A percentile compares a stretch with the other conserved stretches of the same genome.
These are phyloP conservation scores for Colletotrichum salicis DNA, from an alignment of 2,329 filamentous ascomycete species.

Conservation along the genomic window DNA sequence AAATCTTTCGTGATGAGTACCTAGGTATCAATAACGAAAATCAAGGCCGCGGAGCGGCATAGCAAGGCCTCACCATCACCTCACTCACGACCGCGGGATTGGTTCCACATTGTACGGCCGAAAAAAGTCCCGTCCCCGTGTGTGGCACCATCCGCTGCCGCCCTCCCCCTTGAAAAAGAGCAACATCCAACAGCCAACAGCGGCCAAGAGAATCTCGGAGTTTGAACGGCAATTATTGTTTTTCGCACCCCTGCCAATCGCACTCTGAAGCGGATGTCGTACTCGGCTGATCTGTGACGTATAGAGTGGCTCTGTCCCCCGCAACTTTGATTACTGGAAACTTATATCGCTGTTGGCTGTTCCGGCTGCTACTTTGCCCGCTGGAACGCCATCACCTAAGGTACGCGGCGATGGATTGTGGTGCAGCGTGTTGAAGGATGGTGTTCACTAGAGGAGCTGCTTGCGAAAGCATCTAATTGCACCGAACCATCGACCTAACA, in stretches of 20 bases:
- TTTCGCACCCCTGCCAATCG: constrained; percentile 7
- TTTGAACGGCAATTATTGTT: background rate
- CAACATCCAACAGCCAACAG: background rate
- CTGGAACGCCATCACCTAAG: background rate
- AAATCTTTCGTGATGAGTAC: no score
- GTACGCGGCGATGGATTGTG: no score
- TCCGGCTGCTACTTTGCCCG: background rate
- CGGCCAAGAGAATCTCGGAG: background rate
- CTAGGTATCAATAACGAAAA: no score
- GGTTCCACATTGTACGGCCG: constrained; percentile 12
- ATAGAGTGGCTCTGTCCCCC: constrained; percentile 22
- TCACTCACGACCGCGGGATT: background rate
- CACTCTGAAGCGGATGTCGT: background rate
- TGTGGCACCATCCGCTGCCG: background rate
- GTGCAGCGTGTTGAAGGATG: background rate
- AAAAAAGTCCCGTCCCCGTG: background rate
- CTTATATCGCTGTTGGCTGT: background rate
- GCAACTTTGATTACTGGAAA: constrained; percentile 14
- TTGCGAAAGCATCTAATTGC: background rate
- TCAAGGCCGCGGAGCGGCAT: background rate
- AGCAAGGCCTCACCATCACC: background rate
- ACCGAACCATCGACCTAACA: background rate
- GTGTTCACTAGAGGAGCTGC: background rate
- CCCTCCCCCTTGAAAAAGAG: background rate
- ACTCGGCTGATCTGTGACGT: constrained; percentile 23